A percentile compares a stretch with the other conserved stretches of the same genome.
Evolutionary conservation across 352 stramenopile genomes (phyloP).

Genomic region (Globisporangium emineosum): DNA sequence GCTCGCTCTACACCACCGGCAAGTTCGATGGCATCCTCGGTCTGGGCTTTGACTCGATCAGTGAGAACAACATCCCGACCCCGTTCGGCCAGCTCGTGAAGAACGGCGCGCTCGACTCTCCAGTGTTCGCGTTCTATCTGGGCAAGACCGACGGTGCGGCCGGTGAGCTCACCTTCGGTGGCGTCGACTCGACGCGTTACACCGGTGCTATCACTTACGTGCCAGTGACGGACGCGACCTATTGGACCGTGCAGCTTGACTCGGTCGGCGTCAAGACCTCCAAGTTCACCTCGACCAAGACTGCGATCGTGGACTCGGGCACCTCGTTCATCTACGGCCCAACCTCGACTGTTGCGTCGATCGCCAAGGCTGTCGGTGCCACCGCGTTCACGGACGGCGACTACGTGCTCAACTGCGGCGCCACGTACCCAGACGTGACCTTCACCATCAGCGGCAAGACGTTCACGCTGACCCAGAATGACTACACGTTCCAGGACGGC

Average conservation of each 20-base stretch:
- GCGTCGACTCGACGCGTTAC: slow-evolving; percentile 89
- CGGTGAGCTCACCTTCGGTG: slow-evolving; percentile 79
- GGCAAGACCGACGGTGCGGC: slow-evolving; percentile 69
- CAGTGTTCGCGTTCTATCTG: slow-evolving; percentile 96
- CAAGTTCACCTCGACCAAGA: slow-evolving; percentile 40
- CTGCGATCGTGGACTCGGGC: slow-evolving; percentile 94
- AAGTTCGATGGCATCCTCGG: slow-evolving; percentile 99
- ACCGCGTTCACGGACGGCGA: slow-evolving; percentile 92
- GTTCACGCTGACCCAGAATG: slow-evolving; percentile 90
- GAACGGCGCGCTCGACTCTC: slow-evolving; percentile 80
- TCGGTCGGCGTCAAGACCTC: slow-evolving; percentile 56
- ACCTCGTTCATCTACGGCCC: slow-evolving; percentile 95
- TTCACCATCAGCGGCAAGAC: slow-evolving; percentile 91
- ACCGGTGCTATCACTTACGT: slow-evolving; percentile 93
- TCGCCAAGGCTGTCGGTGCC: slow-evolving; percentile 85
- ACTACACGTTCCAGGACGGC: slow-evolving; percentile 92
- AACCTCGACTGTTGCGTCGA: slow-evolving; percentile 81
- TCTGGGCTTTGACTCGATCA: slow-evolving; percentile 94
- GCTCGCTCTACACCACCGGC: slow-evolving; percentile 91
- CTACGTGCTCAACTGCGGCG: slow-evolving; percentile 94
- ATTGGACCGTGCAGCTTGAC: slow-evolving; percentile 78
- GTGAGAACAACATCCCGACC: slow-evolving; percentile 89
- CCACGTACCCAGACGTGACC: slow-evolving; percentile 87
- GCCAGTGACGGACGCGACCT: slow-evolving; percentile 61
- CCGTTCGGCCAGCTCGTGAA: slow-evolving; percentile 94